A percentile compares a stretch with the other conserved stretches of the same genome.
phyloP scores from a whole-genome alignment of 2,329 filamentous ascomycete species.

The Neopestalotiopsis rosae region DNA sequence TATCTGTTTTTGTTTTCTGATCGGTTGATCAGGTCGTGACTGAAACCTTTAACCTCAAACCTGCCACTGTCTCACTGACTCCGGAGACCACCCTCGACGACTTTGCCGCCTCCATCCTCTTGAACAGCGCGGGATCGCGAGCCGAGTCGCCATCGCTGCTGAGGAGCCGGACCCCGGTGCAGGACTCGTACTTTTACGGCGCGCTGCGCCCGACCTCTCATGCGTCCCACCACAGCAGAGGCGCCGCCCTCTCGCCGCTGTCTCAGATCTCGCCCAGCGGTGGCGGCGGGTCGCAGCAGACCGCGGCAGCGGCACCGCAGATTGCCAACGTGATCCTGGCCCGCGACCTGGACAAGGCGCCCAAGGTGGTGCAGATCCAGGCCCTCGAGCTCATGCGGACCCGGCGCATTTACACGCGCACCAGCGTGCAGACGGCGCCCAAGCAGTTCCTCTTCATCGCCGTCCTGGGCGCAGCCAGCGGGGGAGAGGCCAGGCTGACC shows the following conservation, averaged over 20 bases:
- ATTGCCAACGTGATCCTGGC: slow-evolving; percentile 87
- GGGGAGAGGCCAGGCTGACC: slow-evolving; percentile 55
- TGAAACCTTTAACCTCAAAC: slow-evolving; percentile 75
- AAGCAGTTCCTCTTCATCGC: slow-evolving; percentile 82
- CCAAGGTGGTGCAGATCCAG: slow-evolving; percentile 82
- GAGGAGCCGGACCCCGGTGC: slow-evolving; percentile 22
- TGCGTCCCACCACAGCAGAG: slow-evolving; percentile 31
- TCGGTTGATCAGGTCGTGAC: slow-evolving; percentile 60
- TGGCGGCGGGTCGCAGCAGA: slow-evolving; percentile 2
- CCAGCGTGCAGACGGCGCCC: slow-evolving; percentile 74
- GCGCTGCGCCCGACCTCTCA: slow-evolving; percentile 23
- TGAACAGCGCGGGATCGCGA: slow-evolving; percentile 31
- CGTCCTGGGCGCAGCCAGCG: slow-evolving; percentile 59
- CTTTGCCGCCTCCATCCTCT: slow-evolving; percentile 72
- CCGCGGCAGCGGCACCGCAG: slow-evolving; percentile 16
- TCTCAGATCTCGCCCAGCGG: slow-evolving; percentile 8
- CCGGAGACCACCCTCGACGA: slow-evolving; percentile 78
- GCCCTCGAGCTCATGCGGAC: slow-evolving; percentile 78
- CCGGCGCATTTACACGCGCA: slow-evolving; percentile 77
- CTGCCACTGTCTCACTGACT: slow-evolving; percentile 74
- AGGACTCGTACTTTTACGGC: slow-evolving; percentile 25
- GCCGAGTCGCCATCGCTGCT: slow-evolving; percentile 31
- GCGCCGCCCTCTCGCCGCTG: slow-evolving; percentile 21
- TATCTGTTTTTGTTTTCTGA: neutral
- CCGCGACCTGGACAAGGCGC: slow-evolving; percentile 76